Conservation (phyloP, 768 basidiomycete genomes). For the Termitomyces sp. region DNA sequence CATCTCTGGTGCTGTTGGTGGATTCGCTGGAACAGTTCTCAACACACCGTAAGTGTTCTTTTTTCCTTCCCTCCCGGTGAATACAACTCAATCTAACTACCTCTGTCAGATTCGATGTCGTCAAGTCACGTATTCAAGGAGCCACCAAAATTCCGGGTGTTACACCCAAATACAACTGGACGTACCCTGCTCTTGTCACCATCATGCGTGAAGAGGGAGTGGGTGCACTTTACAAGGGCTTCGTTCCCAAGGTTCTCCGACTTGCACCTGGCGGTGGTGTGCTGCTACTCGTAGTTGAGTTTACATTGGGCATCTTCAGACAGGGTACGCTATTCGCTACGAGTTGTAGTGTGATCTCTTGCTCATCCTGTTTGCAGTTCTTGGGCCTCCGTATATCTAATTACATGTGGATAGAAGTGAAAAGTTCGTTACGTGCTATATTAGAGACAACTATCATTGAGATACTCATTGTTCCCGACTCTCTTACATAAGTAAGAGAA, state of each 20-base stretch:
- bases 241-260: slow-evolving; percentile 91
- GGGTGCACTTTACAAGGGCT: slow-evolving; percentile 90
- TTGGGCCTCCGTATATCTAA: slow-evolving; percentile 52
- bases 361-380: slow-evolving; percentile 25
- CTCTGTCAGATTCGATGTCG: slow-evolving; percentile 50
- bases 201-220: slow-evolving; percentile 88
- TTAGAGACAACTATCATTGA: no score
- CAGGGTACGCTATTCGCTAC: slow-evolving; percentile 43
- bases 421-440: no score
- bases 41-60: slow-evolving; percentile 78
- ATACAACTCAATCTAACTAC: background rate
- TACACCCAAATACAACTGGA: slow-evolving; percentile 91
- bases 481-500: no score
- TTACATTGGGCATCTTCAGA: slow-evolving; percentile 76
- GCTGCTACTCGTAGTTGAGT: slow-evolving; percentile 89
- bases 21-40: slow-evolving; percentile 82
- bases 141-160: slow-evolving; percentile 62
- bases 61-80: background rate
- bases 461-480: no score
- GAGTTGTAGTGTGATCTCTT: background rate
- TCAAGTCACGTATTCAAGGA: slow-evolving; percentile 64
- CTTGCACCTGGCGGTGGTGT: slow-evolving; percentile 96
- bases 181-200: slow-evolving; percentile 82
- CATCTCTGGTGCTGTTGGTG: slow-evolving; percentile 85
- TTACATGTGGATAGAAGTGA: no score